Evolutionary conservation across 257 asterid species (phyloP).

Genomic region (Jacaranda copaia): DNA sequence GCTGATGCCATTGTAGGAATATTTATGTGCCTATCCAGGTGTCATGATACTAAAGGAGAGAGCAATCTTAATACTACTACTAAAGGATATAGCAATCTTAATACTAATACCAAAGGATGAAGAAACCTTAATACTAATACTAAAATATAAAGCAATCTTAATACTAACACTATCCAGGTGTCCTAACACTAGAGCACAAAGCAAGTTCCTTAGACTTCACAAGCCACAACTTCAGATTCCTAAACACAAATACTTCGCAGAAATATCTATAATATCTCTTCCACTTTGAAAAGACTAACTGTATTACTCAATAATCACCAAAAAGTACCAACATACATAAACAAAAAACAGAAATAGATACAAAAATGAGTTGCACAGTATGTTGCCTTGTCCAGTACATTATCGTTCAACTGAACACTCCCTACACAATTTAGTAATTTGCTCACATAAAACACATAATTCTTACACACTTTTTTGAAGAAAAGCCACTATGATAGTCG

Average conservation of each 20-base stretch:
- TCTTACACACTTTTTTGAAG: neutral
- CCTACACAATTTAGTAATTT: conserved; percentile 19
- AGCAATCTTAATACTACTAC: too few species aligned
- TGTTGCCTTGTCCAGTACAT: neutral
- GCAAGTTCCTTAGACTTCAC: neutral
- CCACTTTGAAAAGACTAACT: neutral
- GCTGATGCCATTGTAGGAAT: neutral
- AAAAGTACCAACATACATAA: neutral
- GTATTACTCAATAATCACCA: neutral
- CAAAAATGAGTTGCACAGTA: neutral
- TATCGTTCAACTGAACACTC: neutral
- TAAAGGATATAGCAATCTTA: too few species aligned
- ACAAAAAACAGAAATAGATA: neutral
- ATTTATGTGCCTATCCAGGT: neutral
- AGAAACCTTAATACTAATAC: too few species aligned
- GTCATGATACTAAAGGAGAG: too few species aligned
- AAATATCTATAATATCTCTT: neutral
- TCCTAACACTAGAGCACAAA: neutral
- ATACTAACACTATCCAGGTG: neutral
- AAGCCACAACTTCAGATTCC: neutral
- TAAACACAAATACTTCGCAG: neutral
- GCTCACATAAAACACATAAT: neutral
- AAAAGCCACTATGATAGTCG: neutral
- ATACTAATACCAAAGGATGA: too few species aligned
- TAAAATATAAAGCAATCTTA: too few species aligned